A percentile compares a stretch with the other conserved stretches of the same genome.
Evolutionary conservation across 306 rosid genomes (phyloP).

Genomic region (Fragaria iinumae): DNA sequence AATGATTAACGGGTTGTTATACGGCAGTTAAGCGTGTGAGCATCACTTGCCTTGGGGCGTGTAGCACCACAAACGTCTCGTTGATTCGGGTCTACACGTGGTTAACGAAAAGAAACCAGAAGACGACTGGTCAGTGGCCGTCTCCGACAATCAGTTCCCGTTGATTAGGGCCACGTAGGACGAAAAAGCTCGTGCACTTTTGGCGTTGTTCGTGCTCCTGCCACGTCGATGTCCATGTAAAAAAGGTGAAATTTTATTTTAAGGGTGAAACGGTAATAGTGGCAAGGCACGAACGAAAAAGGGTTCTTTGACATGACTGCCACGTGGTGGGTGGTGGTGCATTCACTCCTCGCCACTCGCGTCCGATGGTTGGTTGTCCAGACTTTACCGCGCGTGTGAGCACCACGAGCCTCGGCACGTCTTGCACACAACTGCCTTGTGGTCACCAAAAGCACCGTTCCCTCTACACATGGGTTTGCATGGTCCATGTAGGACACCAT

Average conservation of each 20-base stretch:
- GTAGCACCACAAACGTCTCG: background rate
- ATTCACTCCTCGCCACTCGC: background rate
- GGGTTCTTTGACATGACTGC: background rate
- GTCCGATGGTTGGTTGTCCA: background rate
- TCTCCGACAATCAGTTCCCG: background rate
- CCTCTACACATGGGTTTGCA: background rate
- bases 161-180: background rate
- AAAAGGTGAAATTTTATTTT: background rate
- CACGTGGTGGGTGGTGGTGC: background rate
- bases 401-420: background rate
- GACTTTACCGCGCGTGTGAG: background rate
- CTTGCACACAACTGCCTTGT: background rate
- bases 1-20: background rate
- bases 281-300: background rate
- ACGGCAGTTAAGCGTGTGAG: background rate
- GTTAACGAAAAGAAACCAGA: background rate
- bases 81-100: background rate
- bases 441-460: background rate
- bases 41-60: background rate
- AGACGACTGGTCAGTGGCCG: background rate
- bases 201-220: background rate
- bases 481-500: too few relatives aligned
- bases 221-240: background rate
- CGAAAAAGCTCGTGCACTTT: background rate
- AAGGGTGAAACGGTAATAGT: background rate